Base-by-base conservation (phyloP, 805 yeast genomes). In the Hagleromyces aurorensis region DNA sequence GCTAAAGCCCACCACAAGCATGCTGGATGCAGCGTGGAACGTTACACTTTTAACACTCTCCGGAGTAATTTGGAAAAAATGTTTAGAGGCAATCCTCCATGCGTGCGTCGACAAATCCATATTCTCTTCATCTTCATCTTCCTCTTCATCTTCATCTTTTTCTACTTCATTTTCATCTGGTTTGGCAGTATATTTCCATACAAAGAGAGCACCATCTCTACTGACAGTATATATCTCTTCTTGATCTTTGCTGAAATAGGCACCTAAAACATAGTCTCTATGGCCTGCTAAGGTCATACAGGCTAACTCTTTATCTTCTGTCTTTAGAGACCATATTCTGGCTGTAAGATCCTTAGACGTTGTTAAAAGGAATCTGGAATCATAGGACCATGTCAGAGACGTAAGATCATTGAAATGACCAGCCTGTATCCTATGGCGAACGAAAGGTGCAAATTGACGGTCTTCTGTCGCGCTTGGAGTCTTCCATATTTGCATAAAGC, bases 361-460 rank as follows among this genome's bases (percentile, higher is more conserved):
- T 2, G 95, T 74, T 23, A 91, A 63, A 44, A 91, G 70, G 51
- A 86, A 91, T 44, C 95, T 69, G 4, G 95, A 82, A 57, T 91
- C 98, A 16, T 66, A 67, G 1, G 96, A 84, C 97, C 97, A 91
- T 3, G 83, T 67, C 7, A 91, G 55, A 2, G 86, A 73, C 2
- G 72, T 67, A 14, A 91, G 73, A 44, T 84, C 93, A 29, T 76
- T 77, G 52, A 75, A 86, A 61, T 91, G 98, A 19, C 98, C 98
- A 1, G 96, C 85, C 47, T 86, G 86, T 6, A 82, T 72, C 48
- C 94, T 67, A 57, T 83, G 84, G 40, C 94, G 79, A 21, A 89
- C 82, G 58, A 91, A 91, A 10, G 98, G 98, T 1, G 96, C 91
- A 66, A 91, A 91, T 53, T 86, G 95, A 37, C 94, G 69, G 48